Evolutionary conservation across 495 filamentous ascomycete species (phyloP).

Genomic region (Paragyromitra xinjiangensis): DNA sequence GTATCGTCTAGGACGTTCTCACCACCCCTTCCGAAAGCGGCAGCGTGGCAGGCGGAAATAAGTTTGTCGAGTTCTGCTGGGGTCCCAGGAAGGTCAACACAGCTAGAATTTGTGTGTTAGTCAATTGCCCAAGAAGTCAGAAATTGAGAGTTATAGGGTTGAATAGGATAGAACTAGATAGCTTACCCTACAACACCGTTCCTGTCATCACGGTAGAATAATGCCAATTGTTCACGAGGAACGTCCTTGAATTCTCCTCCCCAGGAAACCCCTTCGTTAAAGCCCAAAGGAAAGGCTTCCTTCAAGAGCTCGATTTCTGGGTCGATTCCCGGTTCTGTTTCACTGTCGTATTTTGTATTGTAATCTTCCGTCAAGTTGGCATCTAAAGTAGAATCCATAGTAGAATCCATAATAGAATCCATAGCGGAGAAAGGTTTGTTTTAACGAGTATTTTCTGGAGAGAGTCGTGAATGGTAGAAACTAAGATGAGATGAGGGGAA

Average conservation of each 20-base stretch:
- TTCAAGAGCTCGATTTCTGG: not conserved
- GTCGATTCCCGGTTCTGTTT: not conserved
- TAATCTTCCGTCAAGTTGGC: not conserved
- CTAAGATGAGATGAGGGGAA: not conserved
- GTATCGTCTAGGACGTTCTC: constrained; percentile 22
- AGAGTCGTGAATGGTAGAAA: not conserved
- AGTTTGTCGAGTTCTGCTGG: not conserved
- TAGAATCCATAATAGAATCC: not conserved
- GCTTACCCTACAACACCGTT: constrained; percentile 1
- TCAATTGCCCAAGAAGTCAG: not conserved
- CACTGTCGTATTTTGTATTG: not conserved
- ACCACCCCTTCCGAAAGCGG: constrained; percentile 5
- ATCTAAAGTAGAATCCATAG: not conserved
- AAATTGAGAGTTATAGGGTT: not conserved
- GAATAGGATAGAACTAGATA: not conserved
- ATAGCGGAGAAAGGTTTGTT: not conserved
- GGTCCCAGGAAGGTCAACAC: constrained; percentile 7
- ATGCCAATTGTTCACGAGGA: constrained; percentile 8
- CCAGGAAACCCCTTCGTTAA: constrained; percentile 2
- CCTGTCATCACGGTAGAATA: constrained; percentile 11
- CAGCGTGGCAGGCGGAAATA: not conserved
- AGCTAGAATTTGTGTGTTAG: not conserved
- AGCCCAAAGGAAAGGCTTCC: not conserved
- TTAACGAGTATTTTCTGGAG: not conserved
- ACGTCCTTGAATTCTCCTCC: constrained; percentile 6